A percentile compares a stretch with the other conserved stretches of the same genome.
Conservation (phyloP, 805 yeast species). For the Lachancea mirantina region DNA sequence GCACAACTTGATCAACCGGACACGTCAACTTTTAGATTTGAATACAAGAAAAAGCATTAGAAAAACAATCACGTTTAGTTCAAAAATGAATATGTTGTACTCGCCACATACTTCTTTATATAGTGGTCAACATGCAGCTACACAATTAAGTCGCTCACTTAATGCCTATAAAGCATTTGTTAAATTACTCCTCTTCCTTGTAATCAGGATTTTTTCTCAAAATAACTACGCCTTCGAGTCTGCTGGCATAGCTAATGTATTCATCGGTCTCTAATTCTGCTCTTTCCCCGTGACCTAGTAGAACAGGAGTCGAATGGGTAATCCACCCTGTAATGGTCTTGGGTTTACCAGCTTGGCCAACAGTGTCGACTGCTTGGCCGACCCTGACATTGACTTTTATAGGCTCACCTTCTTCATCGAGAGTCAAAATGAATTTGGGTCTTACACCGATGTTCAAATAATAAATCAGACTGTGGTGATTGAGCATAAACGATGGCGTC, state of each 20-base stretch:
- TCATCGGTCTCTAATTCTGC: constrained; percentile 92
- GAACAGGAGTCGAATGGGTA: constrained; percentile 94
- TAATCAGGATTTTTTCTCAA: constrained; percentile 85
- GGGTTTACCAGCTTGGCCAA: constrained; percentile 98
- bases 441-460: constrained; percentile 81
- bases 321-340: constrained; percentile 99
- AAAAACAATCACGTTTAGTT: too few relatives aligned
- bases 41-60: too few relatives aligned
- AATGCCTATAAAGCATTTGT: not conserved
- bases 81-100: too few relatives aligned
- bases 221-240: constrained; percentile 90
- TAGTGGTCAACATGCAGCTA: too few relatives aligned
- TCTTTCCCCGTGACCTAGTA: constrained; percentile 87
- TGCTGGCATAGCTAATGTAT: constrained; percentile 70
- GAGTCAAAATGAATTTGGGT: constrained; percentile 89
- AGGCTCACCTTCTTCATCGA: constrained; percentile 85
- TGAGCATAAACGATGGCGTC: constrained; percentile 79
- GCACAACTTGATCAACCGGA: too few relatives aligned
- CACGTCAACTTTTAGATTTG: too few relatives aligned
- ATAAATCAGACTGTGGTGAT: constrained; percentile 76
- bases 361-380: constrained; percentile 98
- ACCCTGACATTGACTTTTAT: constrained; percentile 94
- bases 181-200: constrained; percentile 46
- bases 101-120: too few relatives aligned
- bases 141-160: too few relatives aligned